Percentiles rank a stretch among this genome's conserved stretches.
phyloP scores from a whole-genome alignment of 345 rosid genomes.

The Rhodamnia argentea region DNA sequence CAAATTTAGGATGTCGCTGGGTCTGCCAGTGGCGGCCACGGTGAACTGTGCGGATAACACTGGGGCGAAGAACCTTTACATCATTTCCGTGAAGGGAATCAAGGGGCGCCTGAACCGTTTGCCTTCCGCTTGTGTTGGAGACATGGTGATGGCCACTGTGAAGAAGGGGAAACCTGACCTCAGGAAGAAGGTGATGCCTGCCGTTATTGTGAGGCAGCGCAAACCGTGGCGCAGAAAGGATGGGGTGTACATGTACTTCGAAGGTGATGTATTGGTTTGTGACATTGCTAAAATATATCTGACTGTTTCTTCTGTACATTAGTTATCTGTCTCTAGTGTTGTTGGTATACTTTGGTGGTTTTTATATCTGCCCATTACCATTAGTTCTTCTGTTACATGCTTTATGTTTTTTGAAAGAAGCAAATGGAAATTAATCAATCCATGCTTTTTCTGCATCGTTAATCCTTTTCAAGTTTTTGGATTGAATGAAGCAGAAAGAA shows the following conservation, averaged over 20 bases:
- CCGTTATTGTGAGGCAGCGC: constrained; percentile 90
- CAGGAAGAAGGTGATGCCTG: constrained; percentile 91
- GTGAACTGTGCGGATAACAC: constrained; percentile 78
- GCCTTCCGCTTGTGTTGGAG: constrained; percentile 92
- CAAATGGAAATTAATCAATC: neutral
- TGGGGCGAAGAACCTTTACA: constrained; percentile 78
- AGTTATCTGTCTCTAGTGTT: neutral
- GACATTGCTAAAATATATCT: neutral
- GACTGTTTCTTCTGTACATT: neutral
- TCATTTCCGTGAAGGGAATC: constrained; percentile 93
- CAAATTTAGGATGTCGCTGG: constrained; percentile 82
- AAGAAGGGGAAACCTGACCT: constrained; percentile 97
- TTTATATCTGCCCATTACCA: neutral
- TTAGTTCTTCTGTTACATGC: neutral
- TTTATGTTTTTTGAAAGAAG: neutral
- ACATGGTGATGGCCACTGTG: constrained; percentile 98
- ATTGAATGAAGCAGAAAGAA: neutral
- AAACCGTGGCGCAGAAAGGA: constrained; percentile 99
- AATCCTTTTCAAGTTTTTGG: neutral
- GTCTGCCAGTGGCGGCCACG: constrained; percentile 70
- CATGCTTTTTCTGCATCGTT: neutral
- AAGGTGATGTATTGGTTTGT: constrained; percentile 31
- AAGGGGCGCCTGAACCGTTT: constrained; percentile 84
- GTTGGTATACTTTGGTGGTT: neutral
- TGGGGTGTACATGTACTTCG: constrained; percentile 94